A percentile compares a stretch with the other conserved stretches of the same genome.
These are phyloP conservation scores for Arthrobotrys sinensis DNA, from an alignment of 2,329 filamentous ascomycete genomes.

Conservation along the genomic window DNA sequence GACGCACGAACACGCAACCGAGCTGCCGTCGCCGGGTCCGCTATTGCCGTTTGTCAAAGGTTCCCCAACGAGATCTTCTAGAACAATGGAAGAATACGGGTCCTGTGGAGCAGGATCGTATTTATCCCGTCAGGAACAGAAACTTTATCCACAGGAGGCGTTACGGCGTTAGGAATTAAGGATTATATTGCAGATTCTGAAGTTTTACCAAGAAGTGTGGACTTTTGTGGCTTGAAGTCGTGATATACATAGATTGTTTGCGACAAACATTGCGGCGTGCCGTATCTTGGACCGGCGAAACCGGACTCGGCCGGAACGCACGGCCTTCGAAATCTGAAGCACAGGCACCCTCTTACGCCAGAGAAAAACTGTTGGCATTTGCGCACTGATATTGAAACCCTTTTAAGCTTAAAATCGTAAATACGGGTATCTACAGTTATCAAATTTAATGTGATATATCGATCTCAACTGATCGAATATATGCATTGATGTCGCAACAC, in stretches of 20 bases:
- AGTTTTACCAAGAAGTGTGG: not conserved
- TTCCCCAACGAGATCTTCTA: not conserved
- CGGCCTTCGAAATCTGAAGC: not conserved
- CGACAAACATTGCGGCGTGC: slow-evolving; percentile 1
- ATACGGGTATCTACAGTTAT: not conserved
- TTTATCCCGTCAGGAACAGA: slow-evolving; percentile 13
- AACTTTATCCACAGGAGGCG: not conserved
- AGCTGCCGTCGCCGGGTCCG: slow-evolving; percentile 57
- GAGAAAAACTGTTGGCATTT: not conserved
- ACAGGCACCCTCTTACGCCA: not conserved
- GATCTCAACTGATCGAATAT: not conserved
- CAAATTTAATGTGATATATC: not conserved
- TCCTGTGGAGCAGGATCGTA: slow-evolving; percentile 1
- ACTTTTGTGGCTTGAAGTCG: slow-evolving; percentile 21
- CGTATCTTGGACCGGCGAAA: slow-evolving; percentile 22
- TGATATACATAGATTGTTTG: not conserved
- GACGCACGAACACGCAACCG: slow-evolving; percentile 33
- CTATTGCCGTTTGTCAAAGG: slow-evolving; percentile 22
- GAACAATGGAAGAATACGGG: slow-evolving; percentile 21
- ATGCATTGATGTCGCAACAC: slow-evolving; percentile 24
- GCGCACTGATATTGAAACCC: slow-evolving; percentile 14
- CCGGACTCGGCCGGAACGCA: slow-evolving; percentile 22
- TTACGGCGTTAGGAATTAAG: not conserved
- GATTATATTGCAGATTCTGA: slow-evolving; percentile 13
- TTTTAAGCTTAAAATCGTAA: slow-evolving; percentile 24